Evolutionary conservation across 345 rosid genomes (phyloP).

Genomic region (Excoecaria cochinchinensis): DNA sequence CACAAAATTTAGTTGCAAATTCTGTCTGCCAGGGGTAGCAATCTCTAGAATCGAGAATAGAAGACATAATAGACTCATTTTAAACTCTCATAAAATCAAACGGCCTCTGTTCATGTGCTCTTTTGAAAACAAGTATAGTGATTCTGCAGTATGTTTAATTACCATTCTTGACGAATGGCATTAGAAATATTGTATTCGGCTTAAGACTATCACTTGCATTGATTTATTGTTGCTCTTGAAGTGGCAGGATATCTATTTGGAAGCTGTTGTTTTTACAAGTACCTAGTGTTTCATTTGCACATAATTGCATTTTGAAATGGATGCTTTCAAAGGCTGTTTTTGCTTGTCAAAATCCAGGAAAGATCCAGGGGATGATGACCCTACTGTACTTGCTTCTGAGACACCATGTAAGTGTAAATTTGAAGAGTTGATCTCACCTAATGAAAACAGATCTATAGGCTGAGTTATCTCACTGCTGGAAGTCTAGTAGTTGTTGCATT

Average conservation of each 20-base stretch:
- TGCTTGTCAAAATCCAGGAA: slow-evolving; percentile 37
- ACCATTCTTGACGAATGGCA: neutral
- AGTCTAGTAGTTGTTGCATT: neutral
- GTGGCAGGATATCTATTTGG: neutral
- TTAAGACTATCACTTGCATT: neutral
- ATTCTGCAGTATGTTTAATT: neutral
- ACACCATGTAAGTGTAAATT: slow-evolving; percentile 66
- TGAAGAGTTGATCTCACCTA: neutral
- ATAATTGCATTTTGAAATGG: slow-evolving; percentile 27
- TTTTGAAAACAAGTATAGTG: neutral
- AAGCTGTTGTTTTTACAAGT: neutral
- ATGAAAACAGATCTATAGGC: neutral
- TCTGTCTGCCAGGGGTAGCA: neutral
- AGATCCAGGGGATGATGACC: slow-evolving; percentile 46
- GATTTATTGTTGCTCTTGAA: neutral
- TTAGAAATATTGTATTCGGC: neutral
- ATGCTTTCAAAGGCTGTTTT: slow-evolving; percentile 48
- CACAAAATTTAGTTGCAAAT: neutral
- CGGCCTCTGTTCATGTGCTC: neutral
- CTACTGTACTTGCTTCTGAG: slow-evolving; percentile 62
- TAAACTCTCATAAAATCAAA: neutral
- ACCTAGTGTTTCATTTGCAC: neutral
- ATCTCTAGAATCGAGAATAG: neutral
- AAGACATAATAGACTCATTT: neutral
- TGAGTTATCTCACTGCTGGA: neutral